Evolutionary conservation across 192 early-diverging fungal genomes (phyloP), one percentile per base, ranked within the genome.

Genomic region (Mortierella hygrophila): DNA sequence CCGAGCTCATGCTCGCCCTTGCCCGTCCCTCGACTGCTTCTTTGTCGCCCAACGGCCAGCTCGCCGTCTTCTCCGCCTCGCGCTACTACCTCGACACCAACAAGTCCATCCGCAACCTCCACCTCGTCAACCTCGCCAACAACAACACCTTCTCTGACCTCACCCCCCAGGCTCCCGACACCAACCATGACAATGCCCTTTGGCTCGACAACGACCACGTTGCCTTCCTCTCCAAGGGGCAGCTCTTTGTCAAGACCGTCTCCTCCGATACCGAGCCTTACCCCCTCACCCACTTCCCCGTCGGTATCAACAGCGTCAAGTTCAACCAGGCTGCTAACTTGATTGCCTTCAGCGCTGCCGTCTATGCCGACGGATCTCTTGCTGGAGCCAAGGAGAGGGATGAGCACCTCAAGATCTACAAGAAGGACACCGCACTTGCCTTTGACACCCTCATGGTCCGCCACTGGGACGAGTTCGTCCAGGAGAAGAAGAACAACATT

Each of bases 401-500:
- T 68, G 75, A 82, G 57, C 49, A 91, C 38, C 46, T 76, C 9
- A 81, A 85, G 76, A 55, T 47, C 16, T 74, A 18, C 74, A 90
- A 90, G 74, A 90, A 89, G 40, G 94, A 95, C 42, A 91, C 94
- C 15, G 95, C 90, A 40, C 75, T 91, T 23, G 91, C 87, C 18
- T 95, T 90, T 87, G 94, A 96, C 32, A 83, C 93, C 37, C 88
- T 97, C 76, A 95, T 94, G 93, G 93, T 97, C 55, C 92, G 96
- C 41, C 96, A 97, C 79, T 97, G 96, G 95, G 96, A 97, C 76
- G 85, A 89, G 9, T 95, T 92, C 73, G 84, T 90, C 3, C 82
- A 91, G 47, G 89, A 92, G 37, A 93, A 94, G 88, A 88, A 91
- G 76, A 89, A 92, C 47, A 92, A 94, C 74, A 91, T 95, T 72